Conservation (phyloP, 2,329 filamentous ascomycete species). For the Phoma sp. region DNA sequence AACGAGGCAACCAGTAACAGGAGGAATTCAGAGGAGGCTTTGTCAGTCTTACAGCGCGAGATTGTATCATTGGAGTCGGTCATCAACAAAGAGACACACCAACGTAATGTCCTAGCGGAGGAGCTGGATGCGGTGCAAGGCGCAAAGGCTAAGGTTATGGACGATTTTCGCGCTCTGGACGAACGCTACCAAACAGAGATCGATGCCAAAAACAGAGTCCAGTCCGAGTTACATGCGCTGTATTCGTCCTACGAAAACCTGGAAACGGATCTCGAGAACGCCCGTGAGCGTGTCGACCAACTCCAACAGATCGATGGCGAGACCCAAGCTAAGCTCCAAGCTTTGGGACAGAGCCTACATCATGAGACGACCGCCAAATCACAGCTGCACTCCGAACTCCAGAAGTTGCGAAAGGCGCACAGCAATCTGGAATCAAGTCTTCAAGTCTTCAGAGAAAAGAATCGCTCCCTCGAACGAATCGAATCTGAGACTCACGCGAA, state of each 20-base stretch:
- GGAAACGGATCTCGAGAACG: constrained; percentile 28
- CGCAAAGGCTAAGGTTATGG: constrained; percentile 27
- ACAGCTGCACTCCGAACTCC: constrained; percentile 12
- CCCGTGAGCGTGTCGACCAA: constrained; percentile 25
- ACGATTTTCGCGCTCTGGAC: constrained; percentile 22
- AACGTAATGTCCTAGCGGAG: constrained; percentile 20
- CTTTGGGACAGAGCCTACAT: constrained; percentile 18
- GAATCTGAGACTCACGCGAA: constrained; percentile 25
- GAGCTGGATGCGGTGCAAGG: constrained; percentile 32
- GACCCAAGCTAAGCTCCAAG: constrained; percentile 28
- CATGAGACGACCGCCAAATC: constrained; percentile 14
- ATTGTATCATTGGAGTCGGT: constrained; percentile 25
- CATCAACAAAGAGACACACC: constrained; percentile 21
- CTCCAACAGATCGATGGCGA: constrained; percentile 29
- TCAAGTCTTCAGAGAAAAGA: constrained; percentile 18
- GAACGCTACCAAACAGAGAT: constrained; percentile 24
- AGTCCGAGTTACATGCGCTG: constrained; percentile 31
- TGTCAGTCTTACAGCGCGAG: constrained; percentile 26
- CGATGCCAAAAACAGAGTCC: constrained; percentile 20
- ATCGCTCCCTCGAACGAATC: constrained; percentile 25
- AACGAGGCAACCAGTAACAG: constrained; percentile 28
- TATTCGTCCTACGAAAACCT: constrained; percentile 23
- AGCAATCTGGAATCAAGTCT: constrained; percentile 24
- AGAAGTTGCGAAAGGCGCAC: constrained; percentile 11
- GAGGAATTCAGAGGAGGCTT: constrained; percentile 30